phyloP scores from a whole-genome alignment of 1,284 basidiomycete genomes.

The Phaffia rhodozyma region DNA sequence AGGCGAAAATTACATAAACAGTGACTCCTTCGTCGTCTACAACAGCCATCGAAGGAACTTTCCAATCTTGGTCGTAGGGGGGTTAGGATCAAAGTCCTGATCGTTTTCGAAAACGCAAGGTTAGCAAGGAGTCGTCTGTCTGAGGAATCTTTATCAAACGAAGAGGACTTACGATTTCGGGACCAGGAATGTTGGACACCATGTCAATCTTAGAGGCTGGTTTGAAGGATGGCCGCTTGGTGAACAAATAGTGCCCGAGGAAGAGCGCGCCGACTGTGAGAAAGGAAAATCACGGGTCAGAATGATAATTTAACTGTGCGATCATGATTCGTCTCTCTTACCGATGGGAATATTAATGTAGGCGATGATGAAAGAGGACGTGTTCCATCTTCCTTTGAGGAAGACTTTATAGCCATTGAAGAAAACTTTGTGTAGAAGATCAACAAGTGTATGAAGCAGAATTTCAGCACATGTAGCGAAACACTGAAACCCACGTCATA shows the following conservation, averaged over 20 bases:
- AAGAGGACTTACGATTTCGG: neutral
- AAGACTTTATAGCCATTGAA: conserved; percentile 23
- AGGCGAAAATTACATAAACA: no score
- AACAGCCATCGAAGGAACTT: conserved; percentile 8
- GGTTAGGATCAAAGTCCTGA: conserved; percentile 13
- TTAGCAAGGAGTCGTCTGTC: neutral
- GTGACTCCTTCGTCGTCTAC: neutral
- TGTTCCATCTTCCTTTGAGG: conserved; percentile 21
- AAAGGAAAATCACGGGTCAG: conserved; percentile 47
- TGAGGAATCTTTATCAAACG: no score
- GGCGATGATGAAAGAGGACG: conserved; percentile 24
- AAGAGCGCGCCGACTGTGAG: conserved; percentile 51
- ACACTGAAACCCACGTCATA: conserved; percentile 16
- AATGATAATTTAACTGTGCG: conserved; percentile 39
- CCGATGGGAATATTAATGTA: conserved; percentile 31
- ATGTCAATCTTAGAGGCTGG: conserved; percentile 64
- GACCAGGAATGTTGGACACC: conserved; percentile 44
- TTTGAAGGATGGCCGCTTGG: conserved; percentile 41
- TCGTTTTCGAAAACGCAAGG: conserved; percentile 3
- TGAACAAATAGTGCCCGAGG: conserved; percentile 51
- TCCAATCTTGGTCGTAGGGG: conserved; percentile 9
- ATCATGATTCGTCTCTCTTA: conserved; percentile 35
- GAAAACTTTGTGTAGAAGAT: neutral
- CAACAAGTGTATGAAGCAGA: neutral
- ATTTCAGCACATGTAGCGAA: neutral